Evolutionary conservation across 768 basidiomycete genomes (phyloP), one percentile per base, ranked within the genome.

Genomic region (Sporobolomyces pararoseus): DNA sequence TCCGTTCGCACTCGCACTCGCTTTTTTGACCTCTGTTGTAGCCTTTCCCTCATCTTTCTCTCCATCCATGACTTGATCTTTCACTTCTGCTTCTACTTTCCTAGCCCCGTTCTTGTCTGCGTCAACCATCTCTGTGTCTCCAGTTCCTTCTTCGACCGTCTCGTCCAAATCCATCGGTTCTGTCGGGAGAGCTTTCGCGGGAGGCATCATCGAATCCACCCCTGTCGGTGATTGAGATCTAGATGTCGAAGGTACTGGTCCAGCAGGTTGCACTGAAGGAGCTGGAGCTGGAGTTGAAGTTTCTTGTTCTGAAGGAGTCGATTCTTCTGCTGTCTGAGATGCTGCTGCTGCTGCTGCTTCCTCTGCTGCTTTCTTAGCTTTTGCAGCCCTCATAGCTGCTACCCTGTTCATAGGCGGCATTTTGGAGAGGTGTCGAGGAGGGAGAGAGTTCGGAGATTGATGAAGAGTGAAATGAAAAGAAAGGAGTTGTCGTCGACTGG

Each of bases 101-200:
- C 32, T 13, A 23, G n/a, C 25, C n/a, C 62, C 57, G 57, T 42
- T 34, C 35, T 32, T 12, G 19, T n/a, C 51, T 12, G 34, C 58
- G 14, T 67, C 47, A 13, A 58, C 14, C 66, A 68, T 66, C 54
- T 68, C 60, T 31, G 60, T 59, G 54, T 72, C 67, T n/a, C 67
- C 67, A 32, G 68, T 65, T 32, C 71, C 71, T 21, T 49, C 42
- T 12, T 65, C 63, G 9, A n/a, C 16, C 7, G 64, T 65, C 34
- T 68, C 59, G 67, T 72, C 67, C 59, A 72, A 63, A 49, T 68
- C 71, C 71, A 72, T 72, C 23, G 71, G 71, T 37, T 72, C 67
- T 6, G 71, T 58, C 23, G 71, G 67, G 34, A 72, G 71, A 2
- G 66, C 25, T 9, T 47, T 53, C 35, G 71, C 71, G n/a, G 67